Evolutionary conservation across 768 basidiomycete genomes (phyloP), one percentile per base, ranked within the genome.

Genomic region (Collybia mongolica): DNA sequence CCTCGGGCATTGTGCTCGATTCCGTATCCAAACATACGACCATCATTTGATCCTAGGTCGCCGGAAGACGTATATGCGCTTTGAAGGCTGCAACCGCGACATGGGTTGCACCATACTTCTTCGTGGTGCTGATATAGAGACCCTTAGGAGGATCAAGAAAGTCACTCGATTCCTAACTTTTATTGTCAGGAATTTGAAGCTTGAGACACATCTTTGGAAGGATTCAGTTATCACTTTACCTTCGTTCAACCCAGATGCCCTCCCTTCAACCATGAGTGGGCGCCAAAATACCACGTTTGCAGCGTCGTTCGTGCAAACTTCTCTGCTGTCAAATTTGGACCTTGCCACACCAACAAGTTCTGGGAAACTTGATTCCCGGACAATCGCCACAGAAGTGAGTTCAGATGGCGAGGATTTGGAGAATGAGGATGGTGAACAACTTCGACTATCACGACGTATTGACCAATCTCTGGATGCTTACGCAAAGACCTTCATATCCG

Each of bases 41-140:
- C 95, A 99, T 66, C 79, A 83, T 11, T 75, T 95, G 36, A 99
- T 98, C 37, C 93, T 95, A n/a, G 94, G 93, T 17, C 81, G 80
- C 15, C 79, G 97, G 49, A 99, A 99, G 74, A 93, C 96, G 0
- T 90, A 93, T 62, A 94, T 99, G 93, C 87, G 97, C 1, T 98
- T 99, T 60, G 97, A 99, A 68, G 96, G 96, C 1, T 97, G 95
- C 60, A 88, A 82, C 62, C 81, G 82, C 44, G 92, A 97, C 54
- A 88, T 92, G 80, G 95, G 95, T 0, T 98, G 94, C 56, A 98
- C 97, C 2, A 87, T 99, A 57, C 77, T 98, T 35, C 67, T 99
- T 40, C 81, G 97, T 38, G 97, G 97, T 8, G 94, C 83, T 3
- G 82, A 95, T 60, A 76, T 87, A 48, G 86, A 88, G 35, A 90